Percentiles rank a stretch among this genome's conserved stretches.
Conservation (phyloP, 169 alveolate genomes). For the Neospora caninum region DNA sequence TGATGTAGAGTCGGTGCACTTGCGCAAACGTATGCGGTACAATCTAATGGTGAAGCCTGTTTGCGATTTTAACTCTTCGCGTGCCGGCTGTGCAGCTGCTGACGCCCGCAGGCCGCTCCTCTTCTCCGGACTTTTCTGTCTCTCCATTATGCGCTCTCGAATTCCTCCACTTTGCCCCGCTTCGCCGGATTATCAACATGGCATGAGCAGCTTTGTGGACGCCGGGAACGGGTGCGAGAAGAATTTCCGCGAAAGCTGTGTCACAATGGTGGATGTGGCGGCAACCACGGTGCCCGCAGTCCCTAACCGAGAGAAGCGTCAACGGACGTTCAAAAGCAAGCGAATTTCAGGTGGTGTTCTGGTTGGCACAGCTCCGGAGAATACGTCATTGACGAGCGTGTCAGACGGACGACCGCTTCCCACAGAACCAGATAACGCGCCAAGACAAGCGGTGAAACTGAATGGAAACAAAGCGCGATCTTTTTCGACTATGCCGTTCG, state of each 20-base stretch:
- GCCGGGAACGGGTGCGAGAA: too few relatives aligned
- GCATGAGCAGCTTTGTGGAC: neutral
- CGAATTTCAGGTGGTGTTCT: too few relatives aligned
- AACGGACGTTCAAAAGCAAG: neutral
- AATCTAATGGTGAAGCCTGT: neutral
- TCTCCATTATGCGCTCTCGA: neutral
- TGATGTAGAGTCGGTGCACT: neutral
- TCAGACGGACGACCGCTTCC: neutral
- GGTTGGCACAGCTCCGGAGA: neutral
- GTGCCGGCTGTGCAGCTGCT: neutral
- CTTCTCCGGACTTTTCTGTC: too few relatives aligned
- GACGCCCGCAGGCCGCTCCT: neutral
- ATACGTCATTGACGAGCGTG: neutral
- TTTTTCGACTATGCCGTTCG: too few relatives aligned
- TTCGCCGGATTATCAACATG: neutral
- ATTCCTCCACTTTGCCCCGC: neutral
- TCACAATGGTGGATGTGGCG: too few relatives aligned
- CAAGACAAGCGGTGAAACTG: neutral
- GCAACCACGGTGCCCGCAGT: too few relatives aligned
- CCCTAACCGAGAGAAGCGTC: neutral
- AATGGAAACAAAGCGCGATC: neutral
- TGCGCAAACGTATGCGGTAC: neutral
- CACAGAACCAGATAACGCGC: neutral
- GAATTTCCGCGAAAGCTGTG: too few relatives aligned
- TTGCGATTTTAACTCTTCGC: neutral